Base-by-base conservation (phyloP, 208 protist species). In the Acanthamoeba quina region DNA sequence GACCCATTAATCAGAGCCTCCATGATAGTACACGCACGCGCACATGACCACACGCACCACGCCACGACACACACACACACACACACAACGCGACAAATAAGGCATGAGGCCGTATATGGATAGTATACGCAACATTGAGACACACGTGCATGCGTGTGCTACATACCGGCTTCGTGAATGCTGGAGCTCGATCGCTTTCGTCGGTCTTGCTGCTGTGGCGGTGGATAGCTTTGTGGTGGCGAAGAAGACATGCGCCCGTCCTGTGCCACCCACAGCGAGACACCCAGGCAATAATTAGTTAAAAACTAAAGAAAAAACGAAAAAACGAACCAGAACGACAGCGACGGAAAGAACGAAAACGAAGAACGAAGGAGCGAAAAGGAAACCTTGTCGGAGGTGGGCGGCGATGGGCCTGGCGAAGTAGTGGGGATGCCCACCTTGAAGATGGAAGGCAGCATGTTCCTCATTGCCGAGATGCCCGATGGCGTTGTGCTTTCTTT, bases 391-490 rank as follows among this genome's bases (percentile, higher is more conserved):
- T 86, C 78, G 19, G 49, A 56, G 44, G 78, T 41, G 74, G 74
- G 74, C 13, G 74, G 74, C 11, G 74, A 83, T 26, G 74, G 74
- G 4, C 78, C 29, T 13, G 78, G 78, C 17, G 37, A 19, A 4
- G 70, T 26, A 21, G 70, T 76, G 10, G 68, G 68, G 1, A 76
- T 78, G 78, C 78, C 78, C 44, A 86, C 78, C 78, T 86, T 86
- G 52, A 86, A 86, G 5, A 86, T 86, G n/a, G 44, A 86, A 3
- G 78, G 78, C 26, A 86, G 52, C 19, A 86, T 86, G 34, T 86
- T 86, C n/a, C 78, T n/a, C 78, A 86, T 34, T 15, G 70, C 70
- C 5, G 78, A 54, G 21, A 86, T 86, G 78, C 78, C 78, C 78
- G 44, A 62, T 9, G 78, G 52, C n/a, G 29, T 62, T 29, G 49